Evolutionary conservation across 495 filamentous ascomycete species (phyloP), one percentile per base, ranked within the genome.

Genomic region (Talaromyces wortmannii): DNA sequence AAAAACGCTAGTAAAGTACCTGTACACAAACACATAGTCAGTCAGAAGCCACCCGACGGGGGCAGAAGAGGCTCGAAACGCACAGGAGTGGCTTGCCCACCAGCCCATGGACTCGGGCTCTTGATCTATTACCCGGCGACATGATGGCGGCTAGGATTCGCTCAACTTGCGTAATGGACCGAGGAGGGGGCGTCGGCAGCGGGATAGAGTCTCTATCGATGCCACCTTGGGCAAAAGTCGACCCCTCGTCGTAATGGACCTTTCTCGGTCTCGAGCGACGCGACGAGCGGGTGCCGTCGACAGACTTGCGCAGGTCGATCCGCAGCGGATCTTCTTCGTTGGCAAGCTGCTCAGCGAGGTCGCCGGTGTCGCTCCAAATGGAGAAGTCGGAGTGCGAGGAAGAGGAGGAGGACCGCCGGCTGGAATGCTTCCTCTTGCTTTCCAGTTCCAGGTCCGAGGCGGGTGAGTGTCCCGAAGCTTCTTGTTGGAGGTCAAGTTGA

Each of bases 1-100:
- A 73, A 98, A 97, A 13, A 98, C 88, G 67, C 89, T 96, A 32
- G 95, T 96, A 67, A 98, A 97, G 67, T 97, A 98, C 50, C 91
- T 96, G 62, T 30, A 57, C 43, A 29, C 17, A 53, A 3, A n/a
- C 13, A 32, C 15, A 56, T 10, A 5, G 62, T 84, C 55, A 81
- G 76, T 57, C 56, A 36, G 42, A 17, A 7, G 30, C 11, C 32
- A 29, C 7, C 12, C 18, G 55, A 50, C 52, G 17, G 31, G 31
- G 31, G 16, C n/a, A 53, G 15, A 7, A 12, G 45, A 49, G 50
- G 13, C 13, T 40, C 36, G 5, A 47, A 18, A 76, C 87, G 63
- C 80, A 96, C 89, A 98, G 78, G 63, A 98, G 80, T 70, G 92
- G 86, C 77, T 95, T 96, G 67, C 94, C 94, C 59, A 94, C 94